phyloP scores from a whole-genome alignment of 192 early-diverging fungal genomes.

The Lunasporangiospora selenospora region DNA sequence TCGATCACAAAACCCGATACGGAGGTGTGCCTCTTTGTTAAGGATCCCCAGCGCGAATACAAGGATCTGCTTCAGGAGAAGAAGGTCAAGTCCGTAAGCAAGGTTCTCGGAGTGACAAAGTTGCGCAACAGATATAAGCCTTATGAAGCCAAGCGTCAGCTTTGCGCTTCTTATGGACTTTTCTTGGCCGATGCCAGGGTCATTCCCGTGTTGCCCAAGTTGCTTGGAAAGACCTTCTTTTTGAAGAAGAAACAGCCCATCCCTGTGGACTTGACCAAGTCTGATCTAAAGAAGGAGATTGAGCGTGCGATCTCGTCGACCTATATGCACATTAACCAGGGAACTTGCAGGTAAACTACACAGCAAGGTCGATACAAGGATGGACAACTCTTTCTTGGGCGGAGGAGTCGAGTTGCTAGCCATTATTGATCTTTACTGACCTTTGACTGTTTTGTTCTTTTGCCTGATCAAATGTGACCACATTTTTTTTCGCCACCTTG shows the following conservation, averaged over 20 bases:
- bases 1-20: slow-evolving; percentile 67
- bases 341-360: slow-evolving; percentile 65
- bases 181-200: slow-evolving; percentile 91
- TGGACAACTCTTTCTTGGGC: too few species aligned
- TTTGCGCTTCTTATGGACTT: slow-evolving; percentile 79
- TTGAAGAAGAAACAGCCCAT: slow-evolving; percentile 83
- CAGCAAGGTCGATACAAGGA: too few species aligned
- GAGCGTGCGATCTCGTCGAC: slow-evolving; percentile 64
- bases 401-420: too few species aligned
- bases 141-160: slow-evolving; percentile 80
- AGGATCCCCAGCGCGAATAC: slow-evolving; percentile 81
- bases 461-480: background rate
- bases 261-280: slow-evolving; percentile 70
- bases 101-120: slow-evolving; percentile 82
- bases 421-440: background rate
- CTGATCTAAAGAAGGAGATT: slow-evolving; percentile 69
- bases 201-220: slow-evolving; percentile 72
- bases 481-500: background rate
- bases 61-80: slow-evolving; percentile 74
- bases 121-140: slow-evolving; percentile 81
- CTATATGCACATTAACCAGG: slow-evolving; percentile 63
- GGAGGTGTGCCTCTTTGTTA: slow-evolving; percentile 89
- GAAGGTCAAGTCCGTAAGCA: slow-evolving; percentile 64
- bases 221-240: slow-evolving; percentile 88
- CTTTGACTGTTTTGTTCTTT: slow-evolving; percentile 2